These are phyloP conservation scores for Debaryomyces maramus DNA, from an alignment of 805 yeast species.

Conservation along the genomic window DNA sequence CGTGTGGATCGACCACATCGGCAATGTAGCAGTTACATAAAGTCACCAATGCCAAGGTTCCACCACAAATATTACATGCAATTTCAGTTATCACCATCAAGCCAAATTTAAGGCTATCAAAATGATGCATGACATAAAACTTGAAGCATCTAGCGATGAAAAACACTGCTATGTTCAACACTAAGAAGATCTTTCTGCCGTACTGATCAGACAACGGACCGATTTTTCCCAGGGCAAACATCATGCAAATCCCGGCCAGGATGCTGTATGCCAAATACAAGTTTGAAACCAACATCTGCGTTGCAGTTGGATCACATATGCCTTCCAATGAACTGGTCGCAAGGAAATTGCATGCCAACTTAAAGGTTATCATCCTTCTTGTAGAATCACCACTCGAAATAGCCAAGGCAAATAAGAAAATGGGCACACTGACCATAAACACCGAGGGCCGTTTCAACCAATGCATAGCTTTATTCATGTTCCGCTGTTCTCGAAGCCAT, in stretches of 20 bases:
- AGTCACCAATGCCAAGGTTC: conserved; percentile 54
- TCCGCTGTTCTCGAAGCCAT: conserved; percentile 52
- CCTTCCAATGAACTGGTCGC: conserved; percentile 8
- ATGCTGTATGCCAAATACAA: conserved; percentile 48
- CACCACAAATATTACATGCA: conserved; percentile 61
- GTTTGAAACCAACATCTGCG: conserved; percentile 45
- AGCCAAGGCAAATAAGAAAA: conserved; percentile 47
- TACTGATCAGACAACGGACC: conserved; percentile 38
- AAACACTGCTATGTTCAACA: conserved; percentile 16
- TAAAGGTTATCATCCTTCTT: conserved; percentile 36
- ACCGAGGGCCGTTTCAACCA: conserved; percentile 64
- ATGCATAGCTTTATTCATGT: conserved; percentile 39
- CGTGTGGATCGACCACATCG: conserved; percentile 66
- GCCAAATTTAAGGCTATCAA: conserved; percentile 28
- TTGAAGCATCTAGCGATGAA: conserved; percentile 22
- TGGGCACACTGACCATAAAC: conserved; percentile 43
- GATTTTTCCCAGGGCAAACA: conserved; percentile 57
- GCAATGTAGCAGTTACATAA: conserved; percentile 68
- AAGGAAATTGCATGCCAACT: conserved; percentile 29
- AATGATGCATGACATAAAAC: conserved; percentile 26
- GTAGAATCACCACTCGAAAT: conserved; percentile 37
- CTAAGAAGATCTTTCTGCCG: conserved; percentile 34
- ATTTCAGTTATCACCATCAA: conserved; percentile 45
- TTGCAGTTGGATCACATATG: conserved; percentile 30
- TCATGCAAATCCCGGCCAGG: conserved; percentile 43